Conservation (phyloP, 1,284 basidiomycete species). For the Ustilago vetiveriae region DNA sequence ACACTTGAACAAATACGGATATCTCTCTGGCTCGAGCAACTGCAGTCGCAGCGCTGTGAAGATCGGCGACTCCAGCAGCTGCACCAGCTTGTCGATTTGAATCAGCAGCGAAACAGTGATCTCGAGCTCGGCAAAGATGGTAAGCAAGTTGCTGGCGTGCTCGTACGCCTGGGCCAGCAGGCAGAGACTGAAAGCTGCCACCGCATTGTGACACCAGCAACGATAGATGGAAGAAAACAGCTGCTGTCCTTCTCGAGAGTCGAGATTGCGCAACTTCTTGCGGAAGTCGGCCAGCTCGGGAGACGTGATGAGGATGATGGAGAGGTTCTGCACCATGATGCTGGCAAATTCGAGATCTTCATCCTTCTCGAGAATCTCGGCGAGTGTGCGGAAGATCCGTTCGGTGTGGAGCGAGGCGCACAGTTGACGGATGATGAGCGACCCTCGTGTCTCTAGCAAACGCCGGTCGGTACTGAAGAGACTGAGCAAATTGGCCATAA, state of each 20-base stretch:
- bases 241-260: constrained; percentile 86
- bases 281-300: constrained; percentile 94
- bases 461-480: constrained; percentile 94
- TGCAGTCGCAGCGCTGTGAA: constrained; percentile 98
- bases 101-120: constrained; percentile 93
- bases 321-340: constrained; percentile 96
- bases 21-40: constrained; percentile 93
- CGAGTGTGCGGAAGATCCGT: constrained; percentile 92
- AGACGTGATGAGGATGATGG: constrained; percentile 94
- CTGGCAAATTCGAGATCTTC: constrained; percentile 98
- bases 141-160: constrained; percentile 95
- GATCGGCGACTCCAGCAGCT: constrained; percentile 96
- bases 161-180: constrained; percentile 97
- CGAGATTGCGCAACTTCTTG: constrained; percentile 87
- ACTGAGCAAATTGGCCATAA: constrained; percentile 93
- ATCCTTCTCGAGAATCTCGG: constrained; percentile 96
- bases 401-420: constrained; percentile 95
- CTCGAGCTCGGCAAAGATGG: constrained; percentile 92
- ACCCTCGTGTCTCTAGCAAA: constrained; percentile 89
- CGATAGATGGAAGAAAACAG: constrained; percentile 91
- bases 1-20: constrained; percentile 96
- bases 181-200: constrained; percentile 94
- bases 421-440: constrained; percentile 93
- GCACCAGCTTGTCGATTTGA: constrained; percentile 97
- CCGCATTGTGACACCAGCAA: constrained; percentile 98